Conservation (phyloP, 2,329 filamentous ascomycete genomes). For the Colletotrichum spaethianum region DNA sequence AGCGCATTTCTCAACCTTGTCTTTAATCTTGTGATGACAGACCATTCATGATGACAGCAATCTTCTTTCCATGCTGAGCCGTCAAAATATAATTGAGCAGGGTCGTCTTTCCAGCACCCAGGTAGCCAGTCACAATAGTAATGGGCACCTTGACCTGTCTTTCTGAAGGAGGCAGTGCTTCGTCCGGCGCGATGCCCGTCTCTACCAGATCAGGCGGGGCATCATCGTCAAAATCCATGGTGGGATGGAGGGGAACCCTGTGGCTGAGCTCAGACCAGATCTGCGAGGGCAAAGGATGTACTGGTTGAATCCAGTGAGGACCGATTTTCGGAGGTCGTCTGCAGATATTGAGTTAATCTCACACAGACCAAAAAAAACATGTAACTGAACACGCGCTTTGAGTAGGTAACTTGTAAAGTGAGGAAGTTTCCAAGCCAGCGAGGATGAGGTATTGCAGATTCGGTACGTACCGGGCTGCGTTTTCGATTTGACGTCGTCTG, state of each 20-base stretch:
- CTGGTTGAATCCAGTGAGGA: neutral
- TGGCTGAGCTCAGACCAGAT: slow-evolving; percentile 31
- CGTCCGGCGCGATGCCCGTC: slow-evolving; percentile 52
- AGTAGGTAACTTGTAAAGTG: neutral
- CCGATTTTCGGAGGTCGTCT: neutral
- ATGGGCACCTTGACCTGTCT: slow-evolving; percentile 80
- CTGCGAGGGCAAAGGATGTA: neutral
- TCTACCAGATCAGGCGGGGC: slow-evolving; percentile 75
- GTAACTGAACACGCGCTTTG: neutral
- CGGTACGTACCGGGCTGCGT: slow-evolving; percentile 16
- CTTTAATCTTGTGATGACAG: slow-evolving; percentile 38
- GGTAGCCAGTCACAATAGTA: slow-evolving; percentile 90
- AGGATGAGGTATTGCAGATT: neutral
- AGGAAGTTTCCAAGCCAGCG: slow-evolving; percentile 4
- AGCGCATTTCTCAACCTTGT: slow-evolving; percentile 18
- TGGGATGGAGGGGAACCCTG: slow-evolving; percentile 43
- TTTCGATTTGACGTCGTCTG: slow-evolving; percentile 31
- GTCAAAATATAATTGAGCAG: slow-evolving; percentile 96
- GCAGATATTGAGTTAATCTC: too few relatives aligned
- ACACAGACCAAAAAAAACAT: neutral
- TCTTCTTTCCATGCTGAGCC: slow-evolving; percentile 95
- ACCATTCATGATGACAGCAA: slow-evolving; percentile 97
- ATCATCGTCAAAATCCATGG: slow-evolving; percentile 77
- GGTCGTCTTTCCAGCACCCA: slow-evolving; percentile 96
- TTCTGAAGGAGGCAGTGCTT: slow-evolving; percentile 59